Conservation (phyloP, 176 grass and related monocot species). For the Calamus simplicifolius region DNA sequence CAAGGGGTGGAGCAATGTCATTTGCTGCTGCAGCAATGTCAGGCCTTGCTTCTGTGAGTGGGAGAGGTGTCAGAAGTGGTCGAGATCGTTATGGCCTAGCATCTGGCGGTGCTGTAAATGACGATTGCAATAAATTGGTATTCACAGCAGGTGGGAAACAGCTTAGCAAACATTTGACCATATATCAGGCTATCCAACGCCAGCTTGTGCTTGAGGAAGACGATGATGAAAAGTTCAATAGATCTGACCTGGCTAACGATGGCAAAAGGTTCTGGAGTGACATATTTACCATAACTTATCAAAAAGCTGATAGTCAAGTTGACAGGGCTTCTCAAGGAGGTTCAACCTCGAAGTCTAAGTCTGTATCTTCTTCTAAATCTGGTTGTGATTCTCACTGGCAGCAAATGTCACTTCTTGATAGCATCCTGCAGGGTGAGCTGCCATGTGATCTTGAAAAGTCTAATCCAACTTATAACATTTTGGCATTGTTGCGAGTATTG, state of each 20-base stretch:
- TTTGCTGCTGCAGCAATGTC: conserved; percentile 82
- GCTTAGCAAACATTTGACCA: conserved; percentile 70
- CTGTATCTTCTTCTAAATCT: conserved; percentile 23
- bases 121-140: conserved; percentile 52
- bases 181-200: conserved; percentile 83
- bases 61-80: conserved; percentile 52
- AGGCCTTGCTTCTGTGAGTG: conserved; percentile 63
- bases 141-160: conserved; percentile 68
- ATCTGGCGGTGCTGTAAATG: conserved; percentile 29
- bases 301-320: conserved; percentile 57
- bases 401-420: conserved; percentile 55
- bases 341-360: conserved; percentile 41
- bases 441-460: conserved; percentile 74
- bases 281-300: conserved; percentile 83
- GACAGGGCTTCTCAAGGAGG: conserved; percentile 31
- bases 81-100: conserved; percentile 43
- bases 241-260: conserved; percentile 57
- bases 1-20: conserved; percentile 59
- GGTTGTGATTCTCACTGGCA: conserved; percentile 18
- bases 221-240: conserved; percentile 49
- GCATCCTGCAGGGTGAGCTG: conserved; percentile 76
- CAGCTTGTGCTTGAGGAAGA: conserved; percentile 59
- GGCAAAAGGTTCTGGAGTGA: conserved; percentile 68
- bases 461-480: conserved; percentile 59
- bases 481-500: conserved; percentile 63